Conservation (phyloP, 208 protist genomes). For the Acanthamoeba triangularis region DNA sequence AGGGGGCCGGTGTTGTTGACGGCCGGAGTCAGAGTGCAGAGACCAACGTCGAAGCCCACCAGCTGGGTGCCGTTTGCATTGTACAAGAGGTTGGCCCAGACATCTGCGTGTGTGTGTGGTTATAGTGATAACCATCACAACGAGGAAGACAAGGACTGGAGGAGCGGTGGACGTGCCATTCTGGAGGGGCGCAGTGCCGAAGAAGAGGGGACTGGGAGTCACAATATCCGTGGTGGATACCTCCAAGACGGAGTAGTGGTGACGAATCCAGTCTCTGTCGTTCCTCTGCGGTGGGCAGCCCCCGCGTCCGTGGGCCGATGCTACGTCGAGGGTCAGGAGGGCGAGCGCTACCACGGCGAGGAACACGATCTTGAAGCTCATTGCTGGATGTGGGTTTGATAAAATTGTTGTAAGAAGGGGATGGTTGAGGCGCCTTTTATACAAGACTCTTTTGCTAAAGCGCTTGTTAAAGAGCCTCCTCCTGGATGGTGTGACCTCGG, state of each 20-base stretch:
- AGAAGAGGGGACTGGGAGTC: not conserved
- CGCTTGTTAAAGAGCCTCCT: too few species aligned
- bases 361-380: too few species aligned
- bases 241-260: not conserved
- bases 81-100: not conserved
- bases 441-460: too few species aligned
- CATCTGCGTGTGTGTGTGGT: not conserved
- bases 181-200: not conserved
- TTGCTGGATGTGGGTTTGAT: too few species aligned
- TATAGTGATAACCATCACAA: not conserved
- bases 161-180: not conserved
- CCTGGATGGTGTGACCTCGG: too few species aligned
- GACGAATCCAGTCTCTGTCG: not conserved
- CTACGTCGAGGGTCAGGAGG: too few species aligned
- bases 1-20: not conserved
- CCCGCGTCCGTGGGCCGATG: too few species aligned
- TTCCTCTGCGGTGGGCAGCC: not conserved
- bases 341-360: too few species aligned
- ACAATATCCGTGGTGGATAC: not conserved
- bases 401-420: too few species aligned
- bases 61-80: not conserved
- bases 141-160: not conserved
- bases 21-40: not conserved
- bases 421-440: too few species aligned
- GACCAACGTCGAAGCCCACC: slow-evolving; percentile 2